Evolutionary conservation across 2,329 filamentous ascomycete species (phyloP).

Genomic region (Botrytis porri): DNA sequence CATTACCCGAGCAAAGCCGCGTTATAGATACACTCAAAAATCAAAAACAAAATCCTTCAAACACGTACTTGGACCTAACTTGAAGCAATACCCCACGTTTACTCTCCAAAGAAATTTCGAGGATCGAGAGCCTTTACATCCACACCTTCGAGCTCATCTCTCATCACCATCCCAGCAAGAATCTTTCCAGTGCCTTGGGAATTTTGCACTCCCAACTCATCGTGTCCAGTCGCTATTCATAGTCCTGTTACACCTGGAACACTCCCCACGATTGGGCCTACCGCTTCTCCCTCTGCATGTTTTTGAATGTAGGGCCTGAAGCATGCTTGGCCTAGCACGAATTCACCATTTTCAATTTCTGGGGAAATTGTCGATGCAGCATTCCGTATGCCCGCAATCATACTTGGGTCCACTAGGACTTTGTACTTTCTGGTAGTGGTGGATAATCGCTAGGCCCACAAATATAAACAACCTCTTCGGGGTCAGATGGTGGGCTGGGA

Average conservation of each 20-base stretch:
- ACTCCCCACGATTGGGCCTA: constrained; percentile 1
- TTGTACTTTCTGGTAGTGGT: constrained; percentile 4
- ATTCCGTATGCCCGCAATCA: not conserved
- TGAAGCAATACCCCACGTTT: not conserved
- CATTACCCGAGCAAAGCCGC: not conserved
- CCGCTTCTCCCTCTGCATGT: constrained; percentile 5
- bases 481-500: not conserved
- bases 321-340: constrained; percentile 10
- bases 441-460: constrained; percentile 4
- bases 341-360: not conserved
- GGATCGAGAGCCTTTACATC: constrained; percentile 6
- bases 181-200: constrained; percentile 1
- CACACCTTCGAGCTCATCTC: not conserved
- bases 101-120: not conserved
- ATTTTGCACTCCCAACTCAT: constrained; percentile 9
- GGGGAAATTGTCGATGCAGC: not conserved
- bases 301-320: constrained; percentile 7
- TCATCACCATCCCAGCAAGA: constrained; percentile 8
- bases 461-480: not conserved
- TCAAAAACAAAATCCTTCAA: not conserved
- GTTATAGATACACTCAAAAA: not conserved
- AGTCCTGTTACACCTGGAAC: not conserved
- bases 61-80: not conserved
- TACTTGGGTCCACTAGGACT: not conserved
- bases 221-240: constrained; percentile 1